A percentile compares a stretch with the other conserved stretches of the same genome.
phyloP scores from a whole-genome alignment of 345 rosid genomes.

The Boechera stricta region DNA sequence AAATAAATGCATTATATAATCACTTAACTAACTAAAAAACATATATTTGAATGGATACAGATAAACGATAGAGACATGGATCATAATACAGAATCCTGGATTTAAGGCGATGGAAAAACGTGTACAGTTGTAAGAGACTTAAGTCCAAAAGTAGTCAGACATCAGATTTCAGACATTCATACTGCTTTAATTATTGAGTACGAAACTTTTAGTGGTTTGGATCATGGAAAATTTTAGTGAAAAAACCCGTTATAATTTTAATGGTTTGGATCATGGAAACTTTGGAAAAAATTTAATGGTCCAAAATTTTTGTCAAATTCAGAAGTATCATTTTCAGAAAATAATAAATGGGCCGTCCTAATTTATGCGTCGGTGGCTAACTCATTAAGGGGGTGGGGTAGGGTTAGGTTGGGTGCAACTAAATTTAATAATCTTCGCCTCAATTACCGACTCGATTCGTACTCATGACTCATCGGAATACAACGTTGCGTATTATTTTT shows the following conservation, averaged over 20 bases:
- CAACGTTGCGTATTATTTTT: not conserved
- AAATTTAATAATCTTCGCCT: slow-evolving; percentile 31
- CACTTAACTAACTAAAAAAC: not conserved
- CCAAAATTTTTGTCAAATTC: no score
- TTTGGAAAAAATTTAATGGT: no score
- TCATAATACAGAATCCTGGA: no score
- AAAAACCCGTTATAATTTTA: not conserved
- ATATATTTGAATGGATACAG: not conserved
- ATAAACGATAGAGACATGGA: slow-evolving; percentile 30
- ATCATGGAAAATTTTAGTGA: not conserved
- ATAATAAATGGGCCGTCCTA: slow-evolving; percentile 31
- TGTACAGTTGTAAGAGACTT: no score
- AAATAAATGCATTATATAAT: not conserved
- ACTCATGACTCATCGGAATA: not conserved
- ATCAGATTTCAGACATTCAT: slow-evolving; percentile 7
- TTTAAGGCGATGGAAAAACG: slow-evolving; percentile 1
- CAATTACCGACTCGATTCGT: not conserved
- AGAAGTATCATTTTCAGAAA: not conserved
- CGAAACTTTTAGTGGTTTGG: not conserved
- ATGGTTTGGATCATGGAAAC: no score
- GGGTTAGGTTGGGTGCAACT: slow-evolving; percentile 35
- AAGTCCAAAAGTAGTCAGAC: no score
- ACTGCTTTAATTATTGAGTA: not conserved
- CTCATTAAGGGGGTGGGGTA: slow-evolving; percentile 28
- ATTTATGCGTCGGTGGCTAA: slow-evolving; percentile 39